Base-by-base conservation (phyloP, 805 yeast genomes). In the Naumovozyma dairenensis region DNA sequence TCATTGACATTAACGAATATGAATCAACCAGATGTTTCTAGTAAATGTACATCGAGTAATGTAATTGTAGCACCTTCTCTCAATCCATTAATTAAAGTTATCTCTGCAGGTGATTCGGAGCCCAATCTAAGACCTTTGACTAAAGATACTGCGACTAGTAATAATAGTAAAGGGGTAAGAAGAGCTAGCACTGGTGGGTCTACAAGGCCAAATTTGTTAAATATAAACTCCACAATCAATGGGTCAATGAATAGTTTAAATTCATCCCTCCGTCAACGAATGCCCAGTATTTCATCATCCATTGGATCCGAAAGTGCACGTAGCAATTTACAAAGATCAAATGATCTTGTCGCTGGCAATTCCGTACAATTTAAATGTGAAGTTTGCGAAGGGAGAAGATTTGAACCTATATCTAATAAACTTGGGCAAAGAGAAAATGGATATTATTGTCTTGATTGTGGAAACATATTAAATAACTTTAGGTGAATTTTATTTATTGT, bases 371-470 rank as follows among this genome's bases (percentile, higher is more conserved):
- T 39, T 18, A 39, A 36, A 21, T 53, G 58, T 35, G 46, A 46
- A 17, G 51, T 49, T 16, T 54, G 59, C 34, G 43, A 47, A 29
- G 48, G 58, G 21, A 48, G 46, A 6, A 48, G 38, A 7, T 53
- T 53, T 26, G 44, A 35, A 24, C 25, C 36, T 4, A 21, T 34
- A 6, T 29, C 39, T 5, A 33, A 34, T n/a, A 24, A 32, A 9
- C 16, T 25, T 17, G 35, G 34, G 4, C 35, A 42, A 19, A 36
- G 38, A 14, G 43, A 40, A 6, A 30, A 28, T 14, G 47, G 45
- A 4, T 48, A 42, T 33, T 39, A 34, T 22, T 54, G 59, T 35
- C 32, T 39, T 3, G 59, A 54, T 16, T 54, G 59, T 35, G 53
- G 57, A 13, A 51, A 50, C 3, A 34, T 48, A 22, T 34, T 43